Evolutionary conservation across 2,329 filamentous ascomycete genomes (phyloP).

Genomic region (Aureobasidium uvarum): DNA sequence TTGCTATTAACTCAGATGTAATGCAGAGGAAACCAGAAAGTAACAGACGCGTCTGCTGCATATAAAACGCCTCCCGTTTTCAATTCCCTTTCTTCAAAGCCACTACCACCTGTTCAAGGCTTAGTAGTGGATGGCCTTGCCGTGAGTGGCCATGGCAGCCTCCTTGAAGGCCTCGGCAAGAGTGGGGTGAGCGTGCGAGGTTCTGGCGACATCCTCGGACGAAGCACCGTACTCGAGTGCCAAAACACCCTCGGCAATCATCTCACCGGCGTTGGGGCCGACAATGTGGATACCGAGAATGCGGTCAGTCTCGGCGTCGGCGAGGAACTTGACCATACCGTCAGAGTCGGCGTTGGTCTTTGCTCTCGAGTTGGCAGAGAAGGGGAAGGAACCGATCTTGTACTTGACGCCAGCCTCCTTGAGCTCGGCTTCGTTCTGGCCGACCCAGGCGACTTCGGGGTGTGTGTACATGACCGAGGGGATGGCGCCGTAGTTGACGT

Average conservation of each 20-base stretch:
- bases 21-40: not conserved
- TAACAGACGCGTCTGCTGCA: conserved; percentile 10
- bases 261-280: conserved; percentile 93
- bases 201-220: conserved; percentile 90
- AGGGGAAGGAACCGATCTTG: conserved; percentile 91
- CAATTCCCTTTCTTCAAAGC: not conserved
- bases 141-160: conserved; percentile 96
- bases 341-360: conserved; percentile 99
- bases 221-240: conserved; percentile 96
- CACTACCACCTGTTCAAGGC: not conserved
- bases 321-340: conserved; percentile 94
- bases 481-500: conserved; percentile 98
- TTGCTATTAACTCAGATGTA: conserved; percentile 10
- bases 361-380: conserved; percentile 95
- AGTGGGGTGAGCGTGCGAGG: conserved; percentile 94
- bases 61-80: conserved; percentile 6
- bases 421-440: conserved; percentile 93
- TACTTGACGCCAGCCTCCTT: conserved; percentile 89
- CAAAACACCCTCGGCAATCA: conserved; percentile 96
- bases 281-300: conserved; percentile 96
- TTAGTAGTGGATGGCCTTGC: conserved; percentile 95
- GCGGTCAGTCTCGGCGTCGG: conserved; percentile 93
- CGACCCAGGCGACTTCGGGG: conserved; percentile 98
- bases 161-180: conserved; percentile 99
- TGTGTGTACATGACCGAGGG: conserved; percentile 99